Conservation (phyloP, 2,329 filamentous ascomycete genomes). For the Zymoseptoria pseudotritici region DNA sequence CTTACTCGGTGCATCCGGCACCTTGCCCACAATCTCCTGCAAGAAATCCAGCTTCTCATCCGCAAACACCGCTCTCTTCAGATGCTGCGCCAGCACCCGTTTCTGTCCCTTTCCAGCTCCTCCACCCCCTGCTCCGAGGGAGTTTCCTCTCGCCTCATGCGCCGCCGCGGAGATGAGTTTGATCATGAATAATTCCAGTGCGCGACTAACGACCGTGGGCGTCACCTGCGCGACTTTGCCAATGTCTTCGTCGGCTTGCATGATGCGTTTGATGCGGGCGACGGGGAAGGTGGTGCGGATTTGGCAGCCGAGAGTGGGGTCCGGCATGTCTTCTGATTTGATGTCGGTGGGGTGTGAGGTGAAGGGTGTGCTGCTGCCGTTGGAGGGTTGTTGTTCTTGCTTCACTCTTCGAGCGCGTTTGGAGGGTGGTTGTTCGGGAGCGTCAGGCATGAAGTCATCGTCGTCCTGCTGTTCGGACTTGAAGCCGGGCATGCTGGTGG, state of each 20-base stretch:
- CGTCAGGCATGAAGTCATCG: constrained; percentile 28
- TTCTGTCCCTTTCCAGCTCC: constrained; percentile 51
- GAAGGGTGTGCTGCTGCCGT: constrained; percentile 6
- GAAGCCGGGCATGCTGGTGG: constrained; percentile 15
- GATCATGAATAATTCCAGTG: constrained; percentile 96
- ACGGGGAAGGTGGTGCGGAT: constrained; percentile 96
- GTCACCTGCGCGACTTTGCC: constrained; percentile 98
- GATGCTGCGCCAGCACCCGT: constrained; percentile 79
- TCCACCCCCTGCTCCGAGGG: constrained; percentile 5
- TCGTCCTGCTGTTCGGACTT: constrained; percentile 24
- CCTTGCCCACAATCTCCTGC: constrained; percentile 79
- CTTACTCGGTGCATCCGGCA: constrained; percentile 56
- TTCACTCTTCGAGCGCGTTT: constrained; percentile 17
- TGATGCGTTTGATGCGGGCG: constrained; percentile 94
- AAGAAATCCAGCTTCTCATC: constrained; percentile 95
- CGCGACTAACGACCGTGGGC: constrained; percentile 80
- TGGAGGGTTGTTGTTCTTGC: constrained; percentile 9
- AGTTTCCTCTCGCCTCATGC: constrained; percentile 57
- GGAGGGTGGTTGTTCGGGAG: constrained; percentile 6
- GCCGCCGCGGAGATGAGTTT: constrained; percentile 84
- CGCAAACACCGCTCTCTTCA: constrained; percentile 81
- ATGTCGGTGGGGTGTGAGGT: constrained; percentile 9
- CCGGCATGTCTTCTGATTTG: constrained; percentile 17
- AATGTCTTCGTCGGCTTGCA: constrained; percentile 97
- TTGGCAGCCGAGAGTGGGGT: constrained; percentile 48